Conservation (phyloP, 495 filamentous ascomycete genomes). For the Saxophila tyrrhenica region DNA sequence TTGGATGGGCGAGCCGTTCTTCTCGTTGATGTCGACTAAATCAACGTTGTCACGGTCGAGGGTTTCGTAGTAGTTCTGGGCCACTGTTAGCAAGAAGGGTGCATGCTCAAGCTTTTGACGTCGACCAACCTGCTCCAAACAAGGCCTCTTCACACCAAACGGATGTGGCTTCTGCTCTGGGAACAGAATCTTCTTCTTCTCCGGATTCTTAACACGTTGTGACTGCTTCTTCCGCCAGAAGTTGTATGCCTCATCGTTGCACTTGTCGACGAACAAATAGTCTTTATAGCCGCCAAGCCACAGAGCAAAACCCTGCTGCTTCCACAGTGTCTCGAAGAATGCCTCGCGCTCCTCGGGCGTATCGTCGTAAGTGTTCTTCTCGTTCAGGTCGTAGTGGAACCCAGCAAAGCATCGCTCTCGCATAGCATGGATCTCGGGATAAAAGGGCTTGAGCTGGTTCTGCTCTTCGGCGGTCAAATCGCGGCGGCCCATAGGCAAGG, state of each 20-base stretch:
- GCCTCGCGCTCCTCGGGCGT: constrained; percentile 35
- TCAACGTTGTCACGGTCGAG: constrained; percentile 39
- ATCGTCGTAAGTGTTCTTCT: constrained; percentile 36
- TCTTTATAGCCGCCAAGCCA: constrained; percentile 43
- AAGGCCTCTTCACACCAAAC: constrained; percentile 40
- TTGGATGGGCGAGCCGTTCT: constrained; percentile 28
- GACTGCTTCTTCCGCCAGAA: constrained; percentile 36
- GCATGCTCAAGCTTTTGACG: too few species aligned
- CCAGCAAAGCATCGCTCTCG: constrained; percentile 33
- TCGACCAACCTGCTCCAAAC: constrained; percentile 40
- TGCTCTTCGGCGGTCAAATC: constrained; percentile 23
- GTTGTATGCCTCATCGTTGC: constrained; percentile 37
- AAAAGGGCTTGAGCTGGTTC: constrained; percentile 32
- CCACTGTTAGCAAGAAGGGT: too few species aligned
- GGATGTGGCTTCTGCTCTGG: constrained; percentile 36
- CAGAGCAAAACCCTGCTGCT: constrained; percentile 39
- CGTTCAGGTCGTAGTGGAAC: constrained; percentile 33
- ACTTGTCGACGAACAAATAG: constrained; percentile 32
- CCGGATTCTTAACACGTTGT: constrained; percentile 36
- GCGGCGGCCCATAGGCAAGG: constrained; percentile 21
- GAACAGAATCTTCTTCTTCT: constrained; percentile 37
- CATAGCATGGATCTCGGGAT: constrained; percentile 36
- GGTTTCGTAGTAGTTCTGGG: constrained; percentile 42
- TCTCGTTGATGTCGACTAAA: constrained; percentile 37
- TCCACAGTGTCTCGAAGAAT: constrained; percentile 38